Conservation (phyloP, 2,329 filamentous ascomycete species). For the Colletotrichum echinochloae region DNA sequence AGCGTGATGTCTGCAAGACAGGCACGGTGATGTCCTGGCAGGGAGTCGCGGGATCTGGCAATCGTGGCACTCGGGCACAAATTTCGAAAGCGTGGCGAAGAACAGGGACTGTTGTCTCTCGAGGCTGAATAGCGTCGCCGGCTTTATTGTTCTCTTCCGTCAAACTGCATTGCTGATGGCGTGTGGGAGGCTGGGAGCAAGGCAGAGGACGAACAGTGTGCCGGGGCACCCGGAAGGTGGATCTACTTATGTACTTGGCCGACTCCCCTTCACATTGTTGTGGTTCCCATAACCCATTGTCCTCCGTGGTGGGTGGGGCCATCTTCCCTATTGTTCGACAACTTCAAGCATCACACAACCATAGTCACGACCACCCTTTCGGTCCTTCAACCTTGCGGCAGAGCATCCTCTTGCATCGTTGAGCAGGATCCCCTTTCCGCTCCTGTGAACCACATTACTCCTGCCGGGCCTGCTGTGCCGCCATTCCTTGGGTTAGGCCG, state of each 20-base stretch:
- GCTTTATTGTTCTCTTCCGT: slow-evolving; percentile 15
- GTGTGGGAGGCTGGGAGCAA: too few species aligned
- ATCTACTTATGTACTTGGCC: slow-evolving; percentile 15
- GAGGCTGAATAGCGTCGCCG: slow-evolving; percentile 8
- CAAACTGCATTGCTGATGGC: slow-evolving; percentile 13
- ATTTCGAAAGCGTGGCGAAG: background rate
- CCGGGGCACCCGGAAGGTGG: background rate
- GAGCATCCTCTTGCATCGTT: background rate
- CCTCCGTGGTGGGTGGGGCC: slow-evolving; percentile 19
- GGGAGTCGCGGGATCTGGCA: background rate
- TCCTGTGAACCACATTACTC: background rate
- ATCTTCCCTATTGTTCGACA: slow-evolving; percentile 18
- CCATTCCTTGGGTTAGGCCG: background rate
- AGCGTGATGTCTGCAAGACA: background rate
- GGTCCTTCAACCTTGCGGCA: background rate
- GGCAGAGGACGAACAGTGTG: background rate
- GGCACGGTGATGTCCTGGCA: background rate
- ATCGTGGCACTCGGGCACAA: background rate
- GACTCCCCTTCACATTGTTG: slow-evolving; percentile 29
- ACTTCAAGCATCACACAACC: background rate
- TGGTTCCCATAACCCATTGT: slow-evolving; percentile 30
- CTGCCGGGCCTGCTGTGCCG: slow-evolving; percentile 2
- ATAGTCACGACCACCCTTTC: slow-evolving; percentile 16
- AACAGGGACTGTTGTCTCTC: background rate
- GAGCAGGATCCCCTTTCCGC: background rate